Evolutionary conservation across 306 rosid genomes (phyloP).

Genomic region (Cyclanthera cordifolia): DNA sequence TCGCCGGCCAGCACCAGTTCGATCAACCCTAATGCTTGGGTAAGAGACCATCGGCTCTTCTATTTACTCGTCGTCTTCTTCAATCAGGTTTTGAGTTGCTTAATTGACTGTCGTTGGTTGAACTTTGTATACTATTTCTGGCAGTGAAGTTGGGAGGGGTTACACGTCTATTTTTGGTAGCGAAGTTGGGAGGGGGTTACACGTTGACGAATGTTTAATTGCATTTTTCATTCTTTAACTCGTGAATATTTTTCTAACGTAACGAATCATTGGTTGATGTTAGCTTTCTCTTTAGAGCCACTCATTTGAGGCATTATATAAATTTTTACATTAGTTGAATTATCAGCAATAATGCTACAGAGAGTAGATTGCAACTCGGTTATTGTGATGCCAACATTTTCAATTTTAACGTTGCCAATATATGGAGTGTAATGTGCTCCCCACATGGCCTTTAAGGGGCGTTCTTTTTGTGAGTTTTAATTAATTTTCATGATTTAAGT

Average conservation of each 20-base stretch:
- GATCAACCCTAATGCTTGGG: conserved; percentile 14
- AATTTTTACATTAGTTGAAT: neutral
- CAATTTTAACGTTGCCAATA: neutral
- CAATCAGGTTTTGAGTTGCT: neutral
- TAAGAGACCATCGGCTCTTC: too few relatives aligned
- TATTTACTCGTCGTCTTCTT: too few relatives aligned
- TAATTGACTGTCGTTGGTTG: neutral
- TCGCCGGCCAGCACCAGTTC: conserved; percentile 35
- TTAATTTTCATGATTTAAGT: too few relatives aligned
- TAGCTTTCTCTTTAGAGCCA: neutral
- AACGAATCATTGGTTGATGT: neutral
- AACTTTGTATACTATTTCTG: neutral
- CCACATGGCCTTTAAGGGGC: too few relatives aligned
- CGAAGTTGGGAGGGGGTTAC: neutral
- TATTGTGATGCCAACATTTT: neutral
- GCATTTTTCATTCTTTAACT: neutral
- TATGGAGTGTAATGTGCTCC: neutral
- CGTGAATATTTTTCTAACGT: neutral
- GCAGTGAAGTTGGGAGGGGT: too few relatives aligned
- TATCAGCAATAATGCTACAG: neutral
- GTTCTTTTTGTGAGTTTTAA: too few relatives aligned
- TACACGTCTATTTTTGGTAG: too few relatives aligned
- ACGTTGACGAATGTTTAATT: neutral
- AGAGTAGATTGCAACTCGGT: neutral
- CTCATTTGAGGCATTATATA: neutral